Evolutionary conservation across 2,329 filamentous ascomycete genomes (phyloP), one percentile per base, ranked within the genome.

Genomic region (Sporothrix euskadiensis): DNA sequence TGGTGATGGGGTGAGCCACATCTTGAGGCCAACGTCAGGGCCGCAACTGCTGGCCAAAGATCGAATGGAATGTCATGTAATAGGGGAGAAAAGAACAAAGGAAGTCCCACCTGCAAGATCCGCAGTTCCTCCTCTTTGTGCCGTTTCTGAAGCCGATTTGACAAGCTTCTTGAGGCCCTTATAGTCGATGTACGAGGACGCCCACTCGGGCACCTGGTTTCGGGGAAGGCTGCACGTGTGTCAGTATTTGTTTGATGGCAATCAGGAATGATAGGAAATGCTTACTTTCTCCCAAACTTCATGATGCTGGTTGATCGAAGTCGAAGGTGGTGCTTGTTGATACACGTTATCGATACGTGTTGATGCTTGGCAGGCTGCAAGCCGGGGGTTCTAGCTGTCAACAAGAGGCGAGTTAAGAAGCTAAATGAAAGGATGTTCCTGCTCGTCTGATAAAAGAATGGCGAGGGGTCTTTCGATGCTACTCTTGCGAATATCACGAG

Each of bases 101-200:
- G 78, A 77, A 78, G 74, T 79, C 91, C 86, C 88, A 97, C 95
- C 94, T 85, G 95, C 94, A 83, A 97, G 87, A 87, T 99, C 96
- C 75, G 93, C 91, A 79, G 92, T 88, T 78, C 91, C 88, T 79
- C 92, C 92, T 79, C 88, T 86, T 80, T 90, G 91, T 16, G 85
- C 85, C 75, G 89, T 88, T 76, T 88, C 85, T 74, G 89, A 87
- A 47, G 92, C 91, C 14, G 91, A 88, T 78, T 97, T 98, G 84
- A 99, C 94, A 76, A 98, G 88, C 85, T 96, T 97, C 87, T 99
- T 99, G 78, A 98, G 85, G 78, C 91, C 90, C 81, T 95, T 96
- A 85, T 97, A 97, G 83, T 96, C 90, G 84, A 96, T 94, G 81
- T 97, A 97, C 44, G 87, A 90, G 73, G 90, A 86, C 71, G 92